phyloP scores from a whole-genome alignment of 345 rosid species.

The Pelargonium nanum region DNA sequence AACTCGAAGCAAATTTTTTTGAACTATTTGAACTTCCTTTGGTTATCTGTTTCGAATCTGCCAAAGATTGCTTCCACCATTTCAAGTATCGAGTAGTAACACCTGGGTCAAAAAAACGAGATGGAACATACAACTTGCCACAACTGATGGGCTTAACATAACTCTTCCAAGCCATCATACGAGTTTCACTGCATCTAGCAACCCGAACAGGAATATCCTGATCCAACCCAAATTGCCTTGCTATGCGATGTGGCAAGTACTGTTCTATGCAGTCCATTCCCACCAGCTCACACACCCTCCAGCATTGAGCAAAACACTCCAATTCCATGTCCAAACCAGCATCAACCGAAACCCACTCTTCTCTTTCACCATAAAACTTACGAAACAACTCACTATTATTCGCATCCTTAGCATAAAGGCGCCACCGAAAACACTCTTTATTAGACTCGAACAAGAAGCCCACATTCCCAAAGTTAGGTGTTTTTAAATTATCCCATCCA shows the following conservation, averaged over 20 bases:
- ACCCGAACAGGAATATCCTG: conserved; percentile 3
- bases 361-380: neutral
- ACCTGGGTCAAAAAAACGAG: too few relatives aligned
- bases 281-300: conserved; percentile 14
- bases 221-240: conserved; percentile 16
- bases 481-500: conserved; percentile 19
- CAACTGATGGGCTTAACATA: too few relatives aligned
- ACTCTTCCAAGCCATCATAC: too few relatives aligned
- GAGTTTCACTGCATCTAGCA: too few relatives aligned
- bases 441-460: conserved; percentile 17
- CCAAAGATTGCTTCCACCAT: too few relatives aligned
- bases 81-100: too few relatives aligned
- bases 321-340: conserved; percentile 3
- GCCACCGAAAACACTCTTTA: conserved; percentile 14
- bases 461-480: conserved; percentile 7
- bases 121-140: too few relatives aligned
- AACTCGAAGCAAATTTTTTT: too few relatives aligned
- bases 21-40: too few relatives aligned
- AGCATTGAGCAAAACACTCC: conserved; percentile 13
- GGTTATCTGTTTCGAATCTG: too few relatives aligned
- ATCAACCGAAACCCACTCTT: neutral
- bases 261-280: conserved; percentile 7
- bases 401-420: conserved; percentile 11
- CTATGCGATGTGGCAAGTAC: neutral
- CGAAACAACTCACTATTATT: too few relatives aligned